phyloP scores from a whole-genome alignment of 495 filamentous ascomycete genomes.

The Cladorrhinum samala region DNA sequence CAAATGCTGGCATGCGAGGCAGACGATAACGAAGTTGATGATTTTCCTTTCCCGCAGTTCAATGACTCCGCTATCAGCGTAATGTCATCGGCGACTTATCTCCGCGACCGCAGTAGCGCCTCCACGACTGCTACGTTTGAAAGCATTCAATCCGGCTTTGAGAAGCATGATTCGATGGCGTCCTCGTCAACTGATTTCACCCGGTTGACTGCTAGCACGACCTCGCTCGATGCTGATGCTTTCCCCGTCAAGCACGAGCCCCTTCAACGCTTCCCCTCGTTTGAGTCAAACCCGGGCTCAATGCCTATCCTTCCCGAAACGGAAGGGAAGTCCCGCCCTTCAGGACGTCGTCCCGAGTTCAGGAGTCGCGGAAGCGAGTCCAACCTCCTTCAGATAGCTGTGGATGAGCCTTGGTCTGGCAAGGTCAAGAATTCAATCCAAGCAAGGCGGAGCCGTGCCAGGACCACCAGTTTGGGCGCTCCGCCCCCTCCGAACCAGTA shows the following conservation, averaged over 20 bases:
- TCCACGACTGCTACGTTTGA: conserved; percentile 39
- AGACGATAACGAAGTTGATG: conserved; percentile 28
- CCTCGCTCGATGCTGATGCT: conserved; percentile 31
- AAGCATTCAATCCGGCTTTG: conserved; percentile 25
- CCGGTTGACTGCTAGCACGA: conserved; percentile 39
- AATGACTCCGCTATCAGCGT: conserved; percentile 29
- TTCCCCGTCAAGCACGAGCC: conserved; percentile 19
- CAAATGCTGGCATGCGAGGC: conserved; percentile 38
- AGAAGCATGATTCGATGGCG: conserved; percentile 39
- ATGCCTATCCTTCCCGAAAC: conserved; percentile 31
- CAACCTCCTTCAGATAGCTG: conserved; percentile 19
- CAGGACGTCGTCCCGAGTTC: conserved; percentile 15
- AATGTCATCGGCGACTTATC: conserved; percentile 20
- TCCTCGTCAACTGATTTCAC: conserved; percentile 39
- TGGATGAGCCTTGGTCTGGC: conserved; percentile 14
- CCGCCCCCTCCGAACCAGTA: conserved; percentile 38
- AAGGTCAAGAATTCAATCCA: conserved; percentile 23
- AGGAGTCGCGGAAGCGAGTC: conserved; percentile 26
- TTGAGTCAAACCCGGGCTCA: conserved; percentile 17
- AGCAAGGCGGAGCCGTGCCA: conserved; percentile 22
- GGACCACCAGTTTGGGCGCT: conserved; percentile 35
- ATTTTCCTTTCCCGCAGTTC: conserved; percentile 27
- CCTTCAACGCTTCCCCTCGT: conserved; percentile 21
- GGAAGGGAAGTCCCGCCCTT: conserved; percentile 14
- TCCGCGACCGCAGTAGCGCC: conserved; percentile 33